Conservation (phyloP, 2,329 filamentous ascomycete species). For the Sphaceloma murrayae region DNA sequence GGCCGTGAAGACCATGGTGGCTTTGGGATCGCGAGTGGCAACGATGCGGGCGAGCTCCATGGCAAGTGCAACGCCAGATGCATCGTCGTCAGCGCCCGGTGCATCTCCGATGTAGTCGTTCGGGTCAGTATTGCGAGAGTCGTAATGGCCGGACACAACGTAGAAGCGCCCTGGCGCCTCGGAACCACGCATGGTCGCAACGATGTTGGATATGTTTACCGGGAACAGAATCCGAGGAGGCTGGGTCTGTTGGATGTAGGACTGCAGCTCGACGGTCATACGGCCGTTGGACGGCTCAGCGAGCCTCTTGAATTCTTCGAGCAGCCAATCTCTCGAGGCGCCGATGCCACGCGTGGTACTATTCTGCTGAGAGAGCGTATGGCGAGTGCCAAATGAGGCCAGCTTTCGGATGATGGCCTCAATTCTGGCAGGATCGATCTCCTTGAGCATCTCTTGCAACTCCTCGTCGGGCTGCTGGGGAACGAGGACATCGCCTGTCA, state of each 20-base stretch:
- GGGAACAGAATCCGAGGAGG: conserved; percentile 43
- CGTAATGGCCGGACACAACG: conserved; percentile 49
- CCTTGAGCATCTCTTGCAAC: conserved; percentile 32
- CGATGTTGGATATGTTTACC: conserved; percentile 45
- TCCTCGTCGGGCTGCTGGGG: conserved; percentile 36
- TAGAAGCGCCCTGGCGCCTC: conserved; percentile 42
- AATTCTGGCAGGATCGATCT: conserved; percentile 38
- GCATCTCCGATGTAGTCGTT: conserved; percentile 44
- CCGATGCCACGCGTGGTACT: conserved; percentile 45
- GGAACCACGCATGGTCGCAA: conserved; percentile 43
- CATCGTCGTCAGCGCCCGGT: conserved; percentile 51
- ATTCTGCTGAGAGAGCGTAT: conserved; percentile 47
- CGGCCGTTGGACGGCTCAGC: conserved; percentile 41
- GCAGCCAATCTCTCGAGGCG: conserved; percentile 49
- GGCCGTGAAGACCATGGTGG: conserved; percentile 48
- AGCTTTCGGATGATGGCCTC: conserved; percentile 45
- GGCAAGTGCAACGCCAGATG: conserved; percentile 46
- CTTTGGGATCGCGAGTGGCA: conserved; percentile 38
- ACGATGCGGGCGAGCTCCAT: conserved; percentile 48
- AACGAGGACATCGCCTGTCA: conserved; percentile 30
- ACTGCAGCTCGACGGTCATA: conserved; percentile 42
- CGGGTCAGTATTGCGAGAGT: conserved; percentile 43
- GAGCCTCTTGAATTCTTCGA: conserved; percentile 40
- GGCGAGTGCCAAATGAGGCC: conserved; percentile 48
- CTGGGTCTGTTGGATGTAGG: conserved; percentile 42